Evolutionary conservation across 1,284 basidiomycete species (phyloP), one percentile per base, ranked within the genome.

Genomic region (Trichosporon sp.): DNA sequence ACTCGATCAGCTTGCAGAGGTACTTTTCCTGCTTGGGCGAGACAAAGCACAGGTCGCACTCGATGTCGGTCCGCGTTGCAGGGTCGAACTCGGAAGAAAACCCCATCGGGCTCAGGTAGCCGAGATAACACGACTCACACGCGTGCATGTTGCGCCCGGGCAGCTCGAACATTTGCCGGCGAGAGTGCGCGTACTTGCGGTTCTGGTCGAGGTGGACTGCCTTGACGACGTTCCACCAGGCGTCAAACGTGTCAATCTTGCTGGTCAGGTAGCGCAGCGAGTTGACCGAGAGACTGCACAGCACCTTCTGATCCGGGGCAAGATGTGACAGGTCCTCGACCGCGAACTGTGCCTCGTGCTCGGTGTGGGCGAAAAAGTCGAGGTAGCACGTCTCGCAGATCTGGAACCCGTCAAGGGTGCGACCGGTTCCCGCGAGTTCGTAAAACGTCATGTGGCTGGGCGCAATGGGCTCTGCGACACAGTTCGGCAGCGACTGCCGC

Each of bases 371-470:
- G 32, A 63, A 63, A 11, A 63, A 63, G 31, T 63, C 59, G 31
- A 54, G 51, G 51, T 54, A 54, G 19, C 51, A 54, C 51, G 51
- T 21, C 51, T 54, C 59, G 59, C 59, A 63, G 32, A 63, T 12
- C 59, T 63, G 59, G 59, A 63, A 63, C 2, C 59, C 59, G 32
- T 63, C 59, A 12, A 63, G 16, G 19, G 51, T 26, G 19, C 51
- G 51, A 16, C 51, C 19, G 21, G 32, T 19, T 3, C 26, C 26
- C 4, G 26, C 16, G 8, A 12, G 32, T 2, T 32, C 7, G 16
- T 63, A 63, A 32, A 63, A 63, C 59, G 59, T 37, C 59, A 63
- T 63, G 59, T 63, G 59, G 59, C 59, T 63, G 19, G 59, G 59
- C 31, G 59, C 31, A 2, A 63, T 16, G 1, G 59, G 31, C 35